Conservation (phyloP, 2,329 filamentous ascomycete genomes). For the Chaetomium olivaceum region DNA sequence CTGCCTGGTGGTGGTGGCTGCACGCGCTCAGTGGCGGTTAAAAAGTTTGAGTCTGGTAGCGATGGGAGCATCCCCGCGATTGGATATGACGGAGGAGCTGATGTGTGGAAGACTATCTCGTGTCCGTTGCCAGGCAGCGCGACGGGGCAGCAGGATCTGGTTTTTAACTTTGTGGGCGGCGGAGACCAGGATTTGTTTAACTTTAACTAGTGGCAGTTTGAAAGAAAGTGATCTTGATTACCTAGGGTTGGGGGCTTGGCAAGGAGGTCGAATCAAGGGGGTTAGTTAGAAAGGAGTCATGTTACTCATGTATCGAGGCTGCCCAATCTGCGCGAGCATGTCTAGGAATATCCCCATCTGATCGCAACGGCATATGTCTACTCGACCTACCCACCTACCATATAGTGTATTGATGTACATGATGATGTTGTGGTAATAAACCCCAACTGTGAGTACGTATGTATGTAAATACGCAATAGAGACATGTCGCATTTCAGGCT, state of each 20-base stretch:
- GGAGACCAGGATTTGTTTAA: slow-evolving; percentile 6
- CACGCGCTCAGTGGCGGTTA: slow-evolving; percentile 35
- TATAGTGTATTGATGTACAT: no score
- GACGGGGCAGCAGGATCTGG: slow-evolving; percentile 24
- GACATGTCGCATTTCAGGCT: no score
- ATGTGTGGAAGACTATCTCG: slow-evolving; percentile 26
- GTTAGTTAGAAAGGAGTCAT: no score
- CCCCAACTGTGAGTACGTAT: no score
- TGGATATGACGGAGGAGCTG: slow-evolving; percentile 35
- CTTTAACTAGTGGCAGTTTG: slow-evolving; percentile 28
- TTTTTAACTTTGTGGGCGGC: slow-evolving; percentile 21
- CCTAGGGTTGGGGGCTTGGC: background rate
- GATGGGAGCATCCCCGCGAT: slow-evolving; percentile 37
- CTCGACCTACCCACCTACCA: no score
- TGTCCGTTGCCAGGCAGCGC: slow-evolving; percentile 20
- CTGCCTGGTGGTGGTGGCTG: slow-evolving; percentile 36
- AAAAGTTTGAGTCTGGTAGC: slow-evolving; percentile 35
- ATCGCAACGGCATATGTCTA: no score
- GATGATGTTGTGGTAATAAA: no score
- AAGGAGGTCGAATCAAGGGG: no score
- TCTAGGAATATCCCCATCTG: no score
- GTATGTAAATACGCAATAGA: no score
- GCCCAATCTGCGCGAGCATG: no score
- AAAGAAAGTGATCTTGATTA: background rate
- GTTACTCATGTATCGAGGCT: no score